Evolutionary conservation across 805 yeast species (phyloP).

Genomic region (Candida taoyuanica): DNA sequence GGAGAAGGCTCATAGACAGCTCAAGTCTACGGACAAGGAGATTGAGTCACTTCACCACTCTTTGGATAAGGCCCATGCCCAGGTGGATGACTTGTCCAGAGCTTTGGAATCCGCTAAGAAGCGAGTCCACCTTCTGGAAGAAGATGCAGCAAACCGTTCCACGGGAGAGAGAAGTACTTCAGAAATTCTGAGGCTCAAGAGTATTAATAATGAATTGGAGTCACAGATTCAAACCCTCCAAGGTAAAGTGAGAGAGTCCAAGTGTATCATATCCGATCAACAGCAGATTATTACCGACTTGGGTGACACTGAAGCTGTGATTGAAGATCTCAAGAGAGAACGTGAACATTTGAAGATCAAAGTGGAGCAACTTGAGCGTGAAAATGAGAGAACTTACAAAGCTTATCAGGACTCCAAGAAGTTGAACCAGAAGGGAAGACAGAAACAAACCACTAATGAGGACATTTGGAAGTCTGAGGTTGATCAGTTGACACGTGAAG

Average conservation of each 20-base stretch:
- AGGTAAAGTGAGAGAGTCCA: slow-evolving; percentile 18
- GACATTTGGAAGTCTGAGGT: slow-evolving; percentile 29
- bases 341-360: slow-evolving; percentile 12
- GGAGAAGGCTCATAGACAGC: slow-evolving; percentile 11
- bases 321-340: slow-evolving; percentile 16
- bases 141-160: slow-evolving; percentile 9
- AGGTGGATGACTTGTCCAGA: slow-evolving; percentile 3
- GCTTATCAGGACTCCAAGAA: slow-evolving; percentile 21
- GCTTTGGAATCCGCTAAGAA: slow-evolving; percentile 3
- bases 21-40: slow-evolving; percentile 6
- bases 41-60: slow-evolving; percentile 3
- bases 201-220: slow-evolving; percentile 15
- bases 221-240: slow-evolving; percentile 13
- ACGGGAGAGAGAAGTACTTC: slow-evolving; percentile 6
- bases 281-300: slow-evolving; percentile 22
- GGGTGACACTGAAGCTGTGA: slow-evolving; percentile 17
- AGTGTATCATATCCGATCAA: slow-evolving; percentile 21
- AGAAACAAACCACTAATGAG: slow-evolving; percentile 4
- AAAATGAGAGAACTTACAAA: slow-evolving; percentile 28
- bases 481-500: slow-evolving; percentile 27
- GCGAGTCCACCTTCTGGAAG: slow-evolving; percentile 10
- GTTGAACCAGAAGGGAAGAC: slow-evolving; percentile 8
- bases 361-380: slow-evolving; percentile 29
- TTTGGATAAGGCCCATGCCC: slow-evolving; percentile 2
- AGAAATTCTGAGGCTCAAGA: slow-evolving; percentile 12